phyloP scores from a whole-genome alignment of 2,329 filamentous ascomycete genomes.

The Venturia carpophila region DNA sequence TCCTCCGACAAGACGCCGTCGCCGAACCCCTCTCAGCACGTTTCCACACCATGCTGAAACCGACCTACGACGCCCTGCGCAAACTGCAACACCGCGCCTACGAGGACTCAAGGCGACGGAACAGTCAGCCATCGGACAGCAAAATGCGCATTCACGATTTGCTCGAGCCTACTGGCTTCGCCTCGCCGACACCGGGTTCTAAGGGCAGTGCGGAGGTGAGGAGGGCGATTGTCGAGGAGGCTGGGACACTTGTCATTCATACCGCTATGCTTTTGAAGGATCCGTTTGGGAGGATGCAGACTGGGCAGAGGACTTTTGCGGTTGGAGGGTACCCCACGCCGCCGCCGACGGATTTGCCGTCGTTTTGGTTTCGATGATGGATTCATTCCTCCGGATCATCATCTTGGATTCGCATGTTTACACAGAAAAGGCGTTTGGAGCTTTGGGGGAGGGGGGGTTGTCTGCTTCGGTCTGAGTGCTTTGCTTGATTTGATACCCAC shows the following conservation, averaged over 20 bases:
- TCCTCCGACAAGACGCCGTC: not conserved
- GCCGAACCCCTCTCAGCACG: slow-evolving; percentile 2
- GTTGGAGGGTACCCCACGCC: not conserved
- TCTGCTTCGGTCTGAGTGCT: not conserved
- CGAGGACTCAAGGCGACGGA: not conserved
- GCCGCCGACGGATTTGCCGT: not conserved
- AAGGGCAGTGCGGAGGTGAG: not conserved
- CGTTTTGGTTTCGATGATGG: not conserved
- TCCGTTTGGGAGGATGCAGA: slow-evolving; percentile 13
- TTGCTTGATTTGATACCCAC: not conserved
- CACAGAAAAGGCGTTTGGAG: not conserved
- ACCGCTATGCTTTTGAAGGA: slow-evolving; percentile 6
- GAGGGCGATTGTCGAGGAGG: slow-evolving; percentile 10
- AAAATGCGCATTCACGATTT: slow-evolving; percentile 13
- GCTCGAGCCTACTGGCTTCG: not conserved
- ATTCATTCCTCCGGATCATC: not conserved
- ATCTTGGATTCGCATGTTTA: not conserved
- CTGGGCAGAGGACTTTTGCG: not conserved
- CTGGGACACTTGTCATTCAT: not conserved
- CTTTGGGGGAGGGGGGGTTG: not conserved
- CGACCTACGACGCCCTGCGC: slow-evolving; percentile 5
- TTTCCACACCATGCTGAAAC: not conserved
- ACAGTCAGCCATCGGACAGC: not conserved
- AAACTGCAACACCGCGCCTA: not conserved
- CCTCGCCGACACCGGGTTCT: not conserved